Base-by-base conservation (phyloP, 1,284 basidiomycete species). In the Ceratobasidium sp. region DNA sequence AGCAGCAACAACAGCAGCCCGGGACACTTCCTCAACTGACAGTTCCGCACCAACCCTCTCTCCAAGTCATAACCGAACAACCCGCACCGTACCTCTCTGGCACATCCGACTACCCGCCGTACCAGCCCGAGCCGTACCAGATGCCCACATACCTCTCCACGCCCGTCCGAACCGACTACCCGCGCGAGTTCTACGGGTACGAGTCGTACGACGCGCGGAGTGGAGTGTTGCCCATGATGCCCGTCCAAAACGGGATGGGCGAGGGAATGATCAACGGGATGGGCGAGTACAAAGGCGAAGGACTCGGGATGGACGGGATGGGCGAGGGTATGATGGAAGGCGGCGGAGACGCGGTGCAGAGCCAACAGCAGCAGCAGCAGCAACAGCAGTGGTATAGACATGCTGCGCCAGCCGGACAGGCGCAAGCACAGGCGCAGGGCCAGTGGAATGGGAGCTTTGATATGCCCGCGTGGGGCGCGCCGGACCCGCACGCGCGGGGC, bases 371-470 rank as follows among this genome's bases (percentile, higher is more conserved):
- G 30, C 58, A 61, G 30, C 58, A 61, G 38, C 47, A 49, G 13
- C 64, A 67, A 52, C 64, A 67, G 47, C 30, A 41, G 18, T 26
- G 38, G 30, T 66, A 46, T 18, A 16, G 21, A 30, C 44, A 44
- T 44, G 47, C 62, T 13, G 62, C 38, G 64, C 49, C 49, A 52
- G 21, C n/a, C n/a, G 14, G 32, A 38, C 64, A 44, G 44, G 38
- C 6, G 6, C 64, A 67, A 28, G 26, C 57, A 41, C 57, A 43
- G 35, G 35, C 54, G 54, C 28, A 38, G 9, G 64, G 64, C 49
- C 64, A 32, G 64, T 67, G 64, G 64, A 67, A 67, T 67, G 64
- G 35, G 52, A 38, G 35, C 35, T 67, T 67, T 55, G 64, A 67
- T 32, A 38, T 50, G 52, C 47, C 62, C 26, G 35, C 32, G 38